Evolutionary conservation across 495 filamentous ascomycete genomes (phyloP), one percentile per base, ranked within the genome.

Genomic region (Eremomyces bilateralis): DNA sequence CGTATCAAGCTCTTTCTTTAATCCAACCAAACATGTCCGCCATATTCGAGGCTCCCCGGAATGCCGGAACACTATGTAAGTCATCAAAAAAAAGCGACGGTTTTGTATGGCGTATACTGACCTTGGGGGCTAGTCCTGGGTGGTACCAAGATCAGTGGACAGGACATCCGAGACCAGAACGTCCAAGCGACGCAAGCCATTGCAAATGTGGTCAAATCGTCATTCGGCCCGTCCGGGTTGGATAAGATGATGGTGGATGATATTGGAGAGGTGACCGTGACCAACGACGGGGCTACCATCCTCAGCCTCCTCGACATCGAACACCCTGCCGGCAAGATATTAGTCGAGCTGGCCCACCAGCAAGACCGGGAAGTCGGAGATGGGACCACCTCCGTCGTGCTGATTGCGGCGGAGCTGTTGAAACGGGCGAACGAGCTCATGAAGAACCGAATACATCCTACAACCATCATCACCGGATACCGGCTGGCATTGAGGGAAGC

Each of bases 161-260:
- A 78, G 44, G 88, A 97, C 59, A 84, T 97, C 51, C 63, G 88
- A 46, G 88, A 97, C 56, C 83, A 94, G 51, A 93, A 92, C 67
- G 88, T 97, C 22, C 71, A 82, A 39, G 88, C 88, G 34, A 95
- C 88, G 29, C 80, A 91, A 56, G 82, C 84, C 30, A 94, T 99
- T 52, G 76, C 88, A 54, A 95, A 94, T 74, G 81, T 94, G 35
- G 82, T 99, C 53, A 94, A 92, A 61, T 91, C 77, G 59, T 99
- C 88, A 11, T 99, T 95, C 54, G 88, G 88, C 27, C 88, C 88
- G 38, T 91, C 80, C 39, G 88, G 88, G 21, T 62, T 99, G 44
- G 88, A 99, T 52, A 99, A 99, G 69, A 95, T 99, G 90, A 95
- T 99, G 90, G 90, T 99, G 50, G 88, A 99, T 57, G 88, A 99